Conservation (phyloP, 208 protist species). For the Trichomonas tenax region DNA sequence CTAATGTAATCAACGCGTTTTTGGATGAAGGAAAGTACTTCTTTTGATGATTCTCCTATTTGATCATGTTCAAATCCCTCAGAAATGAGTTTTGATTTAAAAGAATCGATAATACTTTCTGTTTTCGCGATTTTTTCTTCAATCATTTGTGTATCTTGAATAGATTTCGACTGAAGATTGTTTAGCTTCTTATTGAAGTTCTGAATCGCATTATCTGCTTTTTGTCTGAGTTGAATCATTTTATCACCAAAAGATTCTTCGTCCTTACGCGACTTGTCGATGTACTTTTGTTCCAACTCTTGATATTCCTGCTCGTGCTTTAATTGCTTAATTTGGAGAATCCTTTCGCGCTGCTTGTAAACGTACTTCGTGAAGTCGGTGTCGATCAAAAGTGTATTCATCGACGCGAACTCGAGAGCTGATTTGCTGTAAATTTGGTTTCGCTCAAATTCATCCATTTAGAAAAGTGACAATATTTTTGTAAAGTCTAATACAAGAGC, state of each 20-base stretch:
- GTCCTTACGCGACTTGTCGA: neutral
- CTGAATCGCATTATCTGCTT: neutral
- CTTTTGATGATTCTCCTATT: neutral
- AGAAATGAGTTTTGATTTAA: neutral
- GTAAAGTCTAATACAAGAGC: no score
- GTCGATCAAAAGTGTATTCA: neutral
- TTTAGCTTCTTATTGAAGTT: neutral
- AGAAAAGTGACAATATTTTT: neutral
- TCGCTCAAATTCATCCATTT: neutral
- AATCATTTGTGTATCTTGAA: neutral
- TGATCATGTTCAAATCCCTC: neutral
- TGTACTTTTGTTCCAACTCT: neutral
- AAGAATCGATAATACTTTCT: neutral
- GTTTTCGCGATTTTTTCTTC: neutral
- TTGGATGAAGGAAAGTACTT: neutral
- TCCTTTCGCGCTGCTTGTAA: neutral
- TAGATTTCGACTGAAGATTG: neutral
- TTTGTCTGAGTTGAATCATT: neutral
- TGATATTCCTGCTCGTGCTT: neutral
- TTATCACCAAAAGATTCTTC: neutral
- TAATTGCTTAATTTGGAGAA: neutral
- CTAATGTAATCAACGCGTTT: neutral
- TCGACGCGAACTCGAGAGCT: neutral
- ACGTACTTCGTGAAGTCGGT: neutral
- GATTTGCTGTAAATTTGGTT: neutral